Base-by-base conservation (phyloP, 768 basidiomycete species). In the Mycena venus region DNA sequence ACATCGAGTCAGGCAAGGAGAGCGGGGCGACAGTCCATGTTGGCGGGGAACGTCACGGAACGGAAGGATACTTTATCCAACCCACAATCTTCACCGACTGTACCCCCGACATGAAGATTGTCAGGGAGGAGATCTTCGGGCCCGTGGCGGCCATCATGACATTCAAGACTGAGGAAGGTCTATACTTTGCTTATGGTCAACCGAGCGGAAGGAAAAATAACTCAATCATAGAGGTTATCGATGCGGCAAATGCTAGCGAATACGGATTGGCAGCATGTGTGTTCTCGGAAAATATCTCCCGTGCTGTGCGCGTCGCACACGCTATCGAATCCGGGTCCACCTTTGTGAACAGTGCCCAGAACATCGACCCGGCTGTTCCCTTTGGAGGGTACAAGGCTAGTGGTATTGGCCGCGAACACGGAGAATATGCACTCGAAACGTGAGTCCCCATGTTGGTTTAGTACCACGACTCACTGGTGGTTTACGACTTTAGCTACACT, bases 261-360 rank as follows among this genome's bases (percentile, higher is more conserved):
- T 98, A 97, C 82, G 97, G 97, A 70, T 90, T 98, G 55, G 96
- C 96, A 17, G 92, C 94, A 3, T 94, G 94, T 10, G 91, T 99
- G 66, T 98, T 97, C 88, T 92, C 94, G 40, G 87, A 91, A 79
- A 88, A 97, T 83, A 83, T 98, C 85, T 91, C 89, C 76, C 89
- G 93, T 29, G 96, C 95, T 0, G 83, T 97, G 65, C 84, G 86
- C 71, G 91, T 92, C 2, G 94, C 95, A 9, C 92, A 95, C 81
- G 87, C 84, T 70, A 85, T 99, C 73, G 89, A 94, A 78, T 94
- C 95, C 6, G 97, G 97, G 4, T 53, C 55, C 17, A 34, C 42
- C n/a, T 74, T 87, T 84, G 78, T 90, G 42, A 91, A 91, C 79
- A 88, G 87, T 70, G 84, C 82, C 56, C 90, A 90, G 78, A 80